A percentile compares a stretch with the other conserved stretches of the same genome.
These are phyloP conservation scores for Escallonia herrerae DNA, from an alignment of 129 eudicot species.

Conservation along the genomic window DNA sequence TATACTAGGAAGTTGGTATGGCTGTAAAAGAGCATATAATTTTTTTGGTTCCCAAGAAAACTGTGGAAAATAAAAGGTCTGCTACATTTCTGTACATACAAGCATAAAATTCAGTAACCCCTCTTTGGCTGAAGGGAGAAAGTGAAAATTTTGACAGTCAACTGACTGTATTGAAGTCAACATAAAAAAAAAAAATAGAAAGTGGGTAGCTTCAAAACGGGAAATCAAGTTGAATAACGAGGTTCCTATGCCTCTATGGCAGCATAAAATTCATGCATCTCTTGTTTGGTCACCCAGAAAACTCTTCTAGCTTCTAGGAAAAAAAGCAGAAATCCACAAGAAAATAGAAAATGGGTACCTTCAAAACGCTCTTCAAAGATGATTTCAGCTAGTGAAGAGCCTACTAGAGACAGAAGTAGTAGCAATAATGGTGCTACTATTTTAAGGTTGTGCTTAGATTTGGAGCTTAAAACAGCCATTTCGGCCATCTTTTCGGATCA, in stretches of 20 bases:
- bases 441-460: constrained; percentile 3
- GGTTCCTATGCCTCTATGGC: no score
- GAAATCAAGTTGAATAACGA: neutral
- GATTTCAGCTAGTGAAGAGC: constrained; percentile 49
- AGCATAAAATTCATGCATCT: neutral
- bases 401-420: constrained; percentile 22
- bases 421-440: constrained; percentile 17
- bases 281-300: neutral
- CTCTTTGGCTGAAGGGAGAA: no score
- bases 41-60: no score
- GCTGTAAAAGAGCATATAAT: no score
- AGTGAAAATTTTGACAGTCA: no score
- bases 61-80: no score
- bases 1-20: no score
- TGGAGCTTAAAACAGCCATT: neutral
- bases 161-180: neutral
- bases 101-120: no score
- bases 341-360: constrained; percentile 28
- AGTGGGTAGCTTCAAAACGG: neutral
- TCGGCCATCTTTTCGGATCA: no score
- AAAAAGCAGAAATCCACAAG: neutral
- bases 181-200: neutral
- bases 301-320: neutral
- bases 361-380: constrained; percentile 90
- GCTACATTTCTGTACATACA: no score